Evolutionary conservation across 1,139 yeast genomes (phyloP).

Genomic region (Magnusiomyces clavatus): DNA sequence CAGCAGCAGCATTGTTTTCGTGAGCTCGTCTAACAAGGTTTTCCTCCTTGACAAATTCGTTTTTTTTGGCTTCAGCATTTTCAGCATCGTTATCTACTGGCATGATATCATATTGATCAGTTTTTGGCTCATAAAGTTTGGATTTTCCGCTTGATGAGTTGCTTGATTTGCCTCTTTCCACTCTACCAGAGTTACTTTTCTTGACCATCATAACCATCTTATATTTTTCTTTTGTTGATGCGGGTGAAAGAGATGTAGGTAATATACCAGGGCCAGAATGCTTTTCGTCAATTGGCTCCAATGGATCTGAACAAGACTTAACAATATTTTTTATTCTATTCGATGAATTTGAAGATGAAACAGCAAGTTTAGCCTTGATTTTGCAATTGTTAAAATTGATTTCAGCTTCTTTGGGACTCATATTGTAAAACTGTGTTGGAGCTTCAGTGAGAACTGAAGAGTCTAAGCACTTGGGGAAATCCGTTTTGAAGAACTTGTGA

Average conservation of each 20-base stretch:
- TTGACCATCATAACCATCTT: slow-evolving; percentile 40
- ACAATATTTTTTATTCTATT: too few relatives aligned
- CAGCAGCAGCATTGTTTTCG: too few relatives aligned
- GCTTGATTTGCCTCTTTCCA: too few relatives aligned
- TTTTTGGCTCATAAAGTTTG: neutral
- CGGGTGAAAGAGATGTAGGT: slow-evolving; percentile 88
- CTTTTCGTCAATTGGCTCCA: neutral
- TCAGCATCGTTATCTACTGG: neutral
- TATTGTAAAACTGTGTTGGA: slow-evolving; percentile 45
- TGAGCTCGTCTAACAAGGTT: too few relatives aligned
- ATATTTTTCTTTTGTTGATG: slow-evolving; percentile 81
- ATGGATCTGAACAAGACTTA: neutral
- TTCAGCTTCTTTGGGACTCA: slow-evolving; percentile 55
- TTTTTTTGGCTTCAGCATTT: neutral
- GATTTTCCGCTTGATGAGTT: too few relatives aligned
- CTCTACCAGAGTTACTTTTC: too few relatives aligned
- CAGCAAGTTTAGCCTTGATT: neutral
- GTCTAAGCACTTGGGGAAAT: slow-evolving; percentile 64
- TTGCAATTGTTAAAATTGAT: slow-evolving; percentile 48
- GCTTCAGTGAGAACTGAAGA: slow-evolving; percentile 50
- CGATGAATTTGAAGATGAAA: too few relatives aligned
- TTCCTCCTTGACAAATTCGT: neutral
- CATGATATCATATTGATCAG: neutral
- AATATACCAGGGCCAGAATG: neutral
- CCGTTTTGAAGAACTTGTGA: slow-evolving; percentile 66